Conservation (phyloP, 306 rosid species). For the Sechiopsis laciniata region DNA sequence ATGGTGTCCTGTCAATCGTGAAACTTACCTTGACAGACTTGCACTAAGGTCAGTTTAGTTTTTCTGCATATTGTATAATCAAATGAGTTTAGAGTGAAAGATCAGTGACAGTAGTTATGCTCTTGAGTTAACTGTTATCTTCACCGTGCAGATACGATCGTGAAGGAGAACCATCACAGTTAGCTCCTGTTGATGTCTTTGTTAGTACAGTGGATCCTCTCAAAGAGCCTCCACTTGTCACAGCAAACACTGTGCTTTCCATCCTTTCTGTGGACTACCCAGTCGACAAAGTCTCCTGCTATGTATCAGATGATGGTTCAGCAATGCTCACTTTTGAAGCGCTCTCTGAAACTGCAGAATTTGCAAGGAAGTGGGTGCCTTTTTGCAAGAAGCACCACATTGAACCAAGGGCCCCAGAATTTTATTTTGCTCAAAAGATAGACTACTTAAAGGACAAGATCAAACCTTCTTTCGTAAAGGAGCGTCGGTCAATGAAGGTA, state of each 20-base stretch:
- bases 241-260: slow-evolving; percentile 98
- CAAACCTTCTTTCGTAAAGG: slow-evolving; percentile 95
- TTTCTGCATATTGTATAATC: neutral
- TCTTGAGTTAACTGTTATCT: slow-evolving; percentile 27
- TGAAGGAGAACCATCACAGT: slow-evolving; percentile 92
- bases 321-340: slow-evolving; percentile 97
- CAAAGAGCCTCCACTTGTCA: slow-evolving; percentile 92
- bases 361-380: slow-evolving; percentile 97
- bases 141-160: slow-evolving; percentile 68
- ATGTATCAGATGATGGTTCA: slow-evolving; percentile 98
- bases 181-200: slow-evolving; percentile 85
- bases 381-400: slow-evolving; percentile 91
- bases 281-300: slow-evolving; percentile 99
- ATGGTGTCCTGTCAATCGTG: slow-evolving; percentile 90
- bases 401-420: slow-evolving; percentile 98
- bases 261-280: slow-evolving; percentile 98
- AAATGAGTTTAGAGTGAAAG: neutral
- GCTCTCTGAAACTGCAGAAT: slow-evolving; percentile 97
- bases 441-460: slow-evolving; percentile 97
- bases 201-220: slow-evolving; percentile 99
- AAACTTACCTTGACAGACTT: slow-evolving; percentile 91
- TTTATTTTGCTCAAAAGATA: slow-evolving; percentile 90
- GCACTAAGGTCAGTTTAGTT: slow-evolving; percentile 52
- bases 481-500: slow-evolving; percentile 97
- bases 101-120: neutral